These are phyloP conservation scores for Fusarium sambucinum DNA, from an alignment of 2,329 filamentous ascomycete genomes.

Conservation along the genomic window DNA sequence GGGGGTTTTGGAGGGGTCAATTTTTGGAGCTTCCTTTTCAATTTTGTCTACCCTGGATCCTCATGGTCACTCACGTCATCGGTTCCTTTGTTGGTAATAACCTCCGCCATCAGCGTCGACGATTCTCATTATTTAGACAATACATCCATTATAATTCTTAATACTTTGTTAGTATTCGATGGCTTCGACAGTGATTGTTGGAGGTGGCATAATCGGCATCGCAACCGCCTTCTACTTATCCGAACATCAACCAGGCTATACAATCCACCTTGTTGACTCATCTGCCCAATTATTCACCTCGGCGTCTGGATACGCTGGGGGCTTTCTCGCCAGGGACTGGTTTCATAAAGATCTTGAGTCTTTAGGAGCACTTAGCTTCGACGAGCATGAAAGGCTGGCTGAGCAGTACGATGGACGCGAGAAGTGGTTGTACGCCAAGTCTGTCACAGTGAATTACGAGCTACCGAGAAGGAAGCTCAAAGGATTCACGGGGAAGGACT, in stretches of 20 bases:
- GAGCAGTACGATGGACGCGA: slow-evolving; percentile 66
- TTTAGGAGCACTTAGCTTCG: slow-evolving; percentile 76
- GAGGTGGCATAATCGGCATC: slow-evolving; percentile 76
- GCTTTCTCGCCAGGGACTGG: slow-evolving; percentile 81
- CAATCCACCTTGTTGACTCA: slow-evolving; percentile 62
- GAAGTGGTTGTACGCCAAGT: slow-evolving; percentile 64
- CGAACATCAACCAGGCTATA: slow-evolving; percentile 56
- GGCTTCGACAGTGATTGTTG: slow-evolving; percentile 73
- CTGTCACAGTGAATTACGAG: slow-evolving; percentile 68
- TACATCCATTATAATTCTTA: slow-evolving; percentile 3
- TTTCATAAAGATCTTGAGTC: slow-evolving; percentile 68
- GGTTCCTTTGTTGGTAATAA: slow-evolving; percentile 25
- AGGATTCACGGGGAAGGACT: slow-evolving; percentile 67
- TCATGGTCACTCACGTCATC: slow-evolving; percentile 35
- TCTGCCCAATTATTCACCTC: slow-evolving; percentile 73
- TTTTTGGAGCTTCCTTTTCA: slow-evolving; percentile 28
- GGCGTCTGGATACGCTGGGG: slow-evolving; percentile 79
- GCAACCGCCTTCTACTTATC: slow-evolving; percentile 81
- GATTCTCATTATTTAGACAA: background rate
- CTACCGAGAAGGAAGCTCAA: slow-evolving; percentile 53
- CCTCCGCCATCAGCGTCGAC: slow-evolving; percentile 10
- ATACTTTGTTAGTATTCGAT: slow-evolving; percentile 40
- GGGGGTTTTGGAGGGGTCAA: slow-evolving; percentile 39
- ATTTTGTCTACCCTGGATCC: slow-evolving; percentile 35
- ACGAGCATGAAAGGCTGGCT: slow-evolving; percentile 74